Base-by-base conservation (phyloP, 352 stramenopile genomes). In the Pythium folliculosum region DNA sequence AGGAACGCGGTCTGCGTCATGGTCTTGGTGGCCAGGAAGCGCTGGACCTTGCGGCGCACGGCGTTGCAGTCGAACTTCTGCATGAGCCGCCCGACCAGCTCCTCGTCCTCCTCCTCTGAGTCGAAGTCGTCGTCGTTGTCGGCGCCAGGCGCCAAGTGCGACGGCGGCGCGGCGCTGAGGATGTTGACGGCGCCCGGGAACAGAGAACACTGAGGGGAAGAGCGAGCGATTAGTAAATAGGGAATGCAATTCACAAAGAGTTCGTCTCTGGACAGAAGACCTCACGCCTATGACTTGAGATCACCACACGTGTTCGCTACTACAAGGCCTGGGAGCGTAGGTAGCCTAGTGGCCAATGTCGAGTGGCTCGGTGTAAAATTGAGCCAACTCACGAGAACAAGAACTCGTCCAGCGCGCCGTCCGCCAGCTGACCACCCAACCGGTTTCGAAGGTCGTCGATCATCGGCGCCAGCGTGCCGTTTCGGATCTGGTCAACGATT, bases 1-100 rank as follows among this genome's bases (percentile, higher is more conserved):
- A 84, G 65, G 38, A 77, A 84, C 27, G 75, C 72, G 7, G 75
- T 76, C 70, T 84, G 77, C 32, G 75, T 87, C 70, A 87, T 83
- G 58, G 72, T 77, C 51, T 84, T 87, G 10, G 68, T 69, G 22
- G 70, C 75, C n/a, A 87, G 51, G 48, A 84, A 87, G 49, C 73
- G 64, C 62, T 78, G 70, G 58, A 84, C 82, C 60, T 78, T 76
- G 54, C 67, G 70, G 44, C 78, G 77, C 17, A 84, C 75, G 38
- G 77, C 73, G 43, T 88, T 66, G 69, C 75, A 87, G 60, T 82
- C 65, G 51, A 57, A 76, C 63, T 79, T 77, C 27, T n/a, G 5
- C 38, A 55, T 52, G 12, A 76, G 55, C 13, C 53, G 54, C 14
- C 66, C 60, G 8, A 67, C 13, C 3, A 62, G 27, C 35, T 70